Conservation (phyloP, 805 yeast genomes). For the Ogataea zsoltii region DNA sequence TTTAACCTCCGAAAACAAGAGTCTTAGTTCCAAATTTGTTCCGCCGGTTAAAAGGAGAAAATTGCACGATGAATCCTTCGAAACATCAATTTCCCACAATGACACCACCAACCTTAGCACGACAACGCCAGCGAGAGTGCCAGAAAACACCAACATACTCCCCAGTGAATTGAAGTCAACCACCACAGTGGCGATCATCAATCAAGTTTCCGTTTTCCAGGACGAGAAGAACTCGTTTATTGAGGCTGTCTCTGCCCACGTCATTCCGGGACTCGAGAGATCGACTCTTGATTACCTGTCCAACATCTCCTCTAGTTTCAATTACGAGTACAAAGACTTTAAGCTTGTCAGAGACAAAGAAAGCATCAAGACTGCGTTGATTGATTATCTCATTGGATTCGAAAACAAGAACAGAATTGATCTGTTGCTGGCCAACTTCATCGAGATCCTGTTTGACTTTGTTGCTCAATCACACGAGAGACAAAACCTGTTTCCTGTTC, state of each 20-base stretch:
- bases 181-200: slow-evolving; percentile 27
- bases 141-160: background rate
- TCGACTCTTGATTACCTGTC: slow-evolving; percentile 38
- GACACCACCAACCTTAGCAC: background rate
- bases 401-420: slow-evolving; percentile 51
- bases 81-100: background rate
- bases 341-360: slow-evolving; percentile 30
- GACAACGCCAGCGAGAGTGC: background rate
- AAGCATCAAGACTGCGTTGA: slow-evolving; percentile 35
- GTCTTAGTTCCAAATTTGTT: slow-evolving; percentile 24
- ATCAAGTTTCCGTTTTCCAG: slow-evolving; percentile 34
- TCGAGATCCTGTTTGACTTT: slow-evolving; percentile 35
- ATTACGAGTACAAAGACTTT: slow-evolving; percentile 27
- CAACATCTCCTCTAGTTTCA: slow-evolving; percentile 33
- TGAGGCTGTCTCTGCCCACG: slow-evolving; percentile 35
- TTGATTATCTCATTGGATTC: slow-evolving; percentile 43
- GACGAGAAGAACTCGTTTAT: slow-evolving; percentile 43
- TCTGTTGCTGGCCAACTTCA: slow-evolving; percentile 44
- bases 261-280: slow-evolving; percentile 36
- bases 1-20: slow-evolving; percentile 48
- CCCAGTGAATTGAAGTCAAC: slow-evolving; percentile 3
- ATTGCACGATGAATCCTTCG: slow-evolving; percentile 17
- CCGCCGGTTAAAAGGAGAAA: slow-evolving; percentile 30
- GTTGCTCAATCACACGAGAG: slow-evolving; percentile 23
- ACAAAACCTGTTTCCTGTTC: slow-evolving; percentile 43